phyloP scores from a whole-genome alignment of 306 rosid genomes.

The Alnus rubra region DNA sequence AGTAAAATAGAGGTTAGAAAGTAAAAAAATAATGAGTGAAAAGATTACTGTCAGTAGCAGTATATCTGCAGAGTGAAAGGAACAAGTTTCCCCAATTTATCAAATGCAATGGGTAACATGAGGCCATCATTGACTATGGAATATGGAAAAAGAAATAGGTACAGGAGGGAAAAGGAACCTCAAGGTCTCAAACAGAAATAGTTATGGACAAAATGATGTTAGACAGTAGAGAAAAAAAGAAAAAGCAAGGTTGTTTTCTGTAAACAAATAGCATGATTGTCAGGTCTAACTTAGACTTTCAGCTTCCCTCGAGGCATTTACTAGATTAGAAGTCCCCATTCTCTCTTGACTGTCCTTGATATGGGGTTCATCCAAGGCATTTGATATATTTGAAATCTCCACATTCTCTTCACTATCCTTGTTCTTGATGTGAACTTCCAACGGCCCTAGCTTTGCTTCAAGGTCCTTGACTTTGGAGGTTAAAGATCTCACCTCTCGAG shows the following conservation, averaged over 20 bases:
- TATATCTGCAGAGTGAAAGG: background rate
- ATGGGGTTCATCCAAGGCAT: background rate
- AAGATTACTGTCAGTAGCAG: background rate
- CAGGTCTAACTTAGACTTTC: background rate
- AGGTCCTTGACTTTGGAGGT: conserved; percentile 53
- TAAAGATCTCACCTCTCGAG: conserved; percentile 65
- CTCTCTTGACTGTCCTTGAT: background rate
- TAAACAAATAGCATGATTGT: too few species aligned
- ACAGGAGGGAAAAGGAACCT: background rate
- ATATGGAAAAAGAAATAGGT: background rate
- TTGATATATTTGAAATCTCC: background rate
- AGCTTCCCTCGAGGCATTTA: background rate
- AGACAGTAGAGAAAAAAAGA: background rate
- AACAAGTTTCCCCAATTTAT: background rate
- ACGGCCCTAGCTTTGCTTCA: conserved; percentile 59
- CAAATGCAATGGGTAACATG: background rate
- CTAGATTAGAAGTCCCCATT: background rate
- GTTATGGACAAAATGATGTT: background rate
- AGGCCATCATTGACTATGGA: background rate
- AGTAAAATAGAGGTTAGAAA: too few species aligned
- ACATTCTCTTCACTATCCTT: conserved; percentile 12
- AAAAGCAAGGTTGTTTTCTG: background rate
- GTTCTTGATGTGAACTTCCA: conserved; percentile 22
- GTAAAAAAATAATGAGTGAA: too few species aligned
- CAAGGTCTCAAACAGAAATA: background rate